Conservation (phyloP, 2,329 filamentous ascomycete genomes). For the Ceratocystis destructans region DNA sequence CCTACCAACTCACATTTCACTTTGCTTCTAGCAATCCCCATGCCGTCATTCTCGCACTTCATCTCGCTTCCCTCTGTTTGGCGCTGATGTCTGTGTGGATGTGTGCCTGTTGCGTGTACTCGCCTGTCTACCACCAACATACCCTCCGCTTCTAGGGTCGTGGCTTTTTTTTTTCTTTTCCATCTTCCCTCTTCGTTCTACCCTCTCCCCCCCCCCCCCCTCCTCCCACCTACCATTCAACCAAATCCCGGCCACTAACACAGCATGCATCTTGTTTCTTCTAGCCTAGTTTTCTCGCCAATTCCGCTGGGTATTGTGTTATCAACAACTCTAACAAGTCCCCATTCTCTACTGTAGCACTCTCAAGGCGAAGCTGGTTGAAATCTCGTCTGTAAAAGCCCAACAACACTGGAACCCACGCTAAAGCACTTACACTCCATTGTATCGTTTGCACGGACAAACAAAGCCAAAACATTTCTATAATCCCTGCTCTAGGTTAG, state of each 20-base stretch:
- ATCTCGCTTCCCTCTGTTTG: not conserved
- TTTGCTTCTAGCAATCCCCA: not conserved
- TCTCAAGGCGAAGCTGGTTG: not conserved
- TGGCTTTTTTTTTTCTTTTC: constrained; percentile 6
- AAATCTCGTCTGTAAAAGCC: no score
- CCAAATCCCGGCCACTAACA: no score
- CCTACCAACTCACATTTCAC: not conserved
- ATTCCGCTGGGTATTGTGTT: no score
- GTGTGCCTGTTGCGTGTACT: not conserved
- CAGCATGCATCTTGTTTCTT: no score
- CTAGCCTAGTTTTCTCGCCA: no score
- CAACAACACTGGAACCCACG: not conserved
- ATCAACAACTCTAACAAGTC: not conserved
- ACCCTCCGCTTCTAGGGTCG: not conserved
- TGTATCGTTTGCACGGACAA: not conserved
- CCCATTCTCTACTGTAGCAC: not conserved
- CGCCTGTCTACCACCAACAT: not conserved
- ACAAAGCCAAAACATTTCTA: not conserved
- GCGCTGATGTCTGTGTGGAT: not conserved
- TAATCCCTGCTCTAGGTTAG: constrained; percentile 5
- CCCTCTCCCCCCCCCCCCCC: not conserved
- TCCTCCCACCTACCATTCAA: no score
- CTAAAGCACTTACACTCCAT: constrained; percentile 5
- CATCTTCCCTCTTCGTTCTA: not conserved
- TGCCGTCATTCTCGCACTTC: constrained; percentile 7